Evolutionary conservation across 495 filamentous ascomycete genomes (phyloP).

Genomic region (Letharia columbiana): DNA sequence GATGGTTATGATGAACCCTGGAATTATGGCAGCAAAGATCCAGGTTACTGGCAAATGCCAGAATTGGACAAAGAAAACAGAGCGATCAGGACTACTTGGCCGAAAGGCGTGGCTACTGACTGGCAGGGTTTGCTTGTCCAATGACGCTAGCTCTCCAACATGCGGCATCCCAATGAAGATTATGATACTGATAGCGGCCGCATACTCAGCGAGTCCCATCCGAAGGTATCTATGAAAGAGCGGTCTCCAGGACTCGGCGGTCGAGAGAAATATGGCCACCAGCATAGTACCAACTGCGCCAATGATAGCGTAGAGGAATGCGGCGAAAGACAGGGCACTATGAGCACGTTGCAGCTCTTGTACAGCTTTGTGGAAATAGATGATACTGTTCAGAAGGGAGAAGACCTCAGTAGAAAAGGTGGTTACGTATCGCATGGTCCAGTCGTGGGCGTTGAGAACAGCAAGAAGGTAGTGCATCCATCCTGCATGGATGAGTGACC

Average conservation of each 20-base stretch:
- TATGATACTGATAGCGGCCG: constrained; percentile 63
- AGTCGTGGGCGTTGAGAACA: constrained; percentile 66
- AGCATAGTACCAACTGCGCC: constrained; percentile 63
- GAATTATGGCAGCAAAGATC: constrained; percentile 57
- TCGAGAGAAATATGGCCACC: constrained; percentile 55
- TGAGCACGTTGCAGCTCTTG: constrained; percentile 60
- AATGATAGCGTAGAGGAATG: constrained; percentile 63
- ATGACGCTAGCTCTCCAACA: constrained; percentile 50
- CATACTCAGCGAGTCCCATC: constrained; percentile 58
- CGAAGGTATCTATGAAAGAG: constrained; percentile 59
- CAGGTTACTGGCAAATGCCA: constrained; percentile 55
- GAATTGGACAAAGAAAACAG: constrained; percentile 55
- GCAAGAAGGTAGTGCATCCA: constrained; percentile 66
- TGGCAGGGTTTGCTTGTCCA: constrained; percentile 55
- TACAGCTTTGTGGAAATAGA: constrained; percentile 68
- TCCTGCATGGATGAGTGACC: constrained; percentile 60
- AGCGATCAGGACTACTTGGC: constrained; percentile 50
- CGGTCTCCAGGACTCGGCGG: constrained; percentile 55
- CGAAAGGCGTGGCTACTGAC: constrained; percentile 47
- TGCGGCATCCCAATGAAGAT: constrained; percentile 59
- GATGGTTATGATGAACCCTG: constrained; percentile 57
- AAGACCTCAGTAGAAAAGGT: constrained; percentile 65
- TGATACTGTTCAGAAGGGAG: constrained; percentile 61
- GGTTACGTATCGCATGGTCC: constrained; percentile 71
- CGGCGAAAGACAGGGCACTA: constrained; percentile 50